Evolutionary conservation across 2,329 filamentous ascomycete species (phyloP).

Genomic region (Mycosphaerelloides madeirae): DNA sequence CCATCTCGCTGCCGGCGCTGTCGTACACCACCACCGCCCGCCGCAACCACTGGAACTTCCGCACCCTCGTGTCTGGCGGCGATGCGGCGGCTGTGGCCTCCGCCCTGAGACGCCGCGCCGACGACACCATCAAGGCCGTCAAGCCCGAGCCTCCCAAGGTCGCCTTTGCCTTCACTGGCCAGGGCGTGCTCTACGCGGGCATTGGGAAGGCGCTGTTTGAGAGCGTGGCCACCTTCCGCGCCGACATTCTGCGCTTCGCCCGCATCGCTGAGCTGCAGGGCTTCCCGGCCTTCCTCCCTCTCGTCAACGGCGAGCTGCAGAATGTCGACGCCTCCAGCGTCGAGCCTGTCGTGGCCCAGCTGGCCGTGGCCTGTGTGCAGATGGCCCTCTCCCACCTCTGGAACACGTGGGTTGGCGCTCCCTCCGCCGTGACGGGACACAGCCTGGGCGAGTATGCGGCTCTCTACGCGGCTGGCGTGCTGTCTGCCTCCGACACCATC

Average conservation of each 20-base stretch:
- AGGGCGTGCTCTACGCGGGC: constrained; percentile 30
- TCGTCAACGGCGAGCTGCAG: constrained; percentile 14
- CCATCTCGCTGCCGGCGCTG: constrained; percentile 41
- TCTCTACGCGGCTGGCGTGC: constrained; percentile 32
- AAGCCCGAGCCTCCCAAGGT: constrained; percentile 19
- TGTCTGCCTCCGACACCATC: constrained; percentile 32
- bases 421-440: constrained; percentile 28
- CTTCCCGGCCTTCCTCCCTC: constrained; percentile 31
- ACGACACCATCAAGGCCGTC: constrained; percentile 14
- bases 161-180: constrained; percentile 39
- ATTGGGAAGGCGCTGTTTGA: constrained; percentile 32
- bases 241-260: constrained; percentile 31
- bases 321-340: constrained; percentile 6
- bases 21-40: constrained; percentile 36
- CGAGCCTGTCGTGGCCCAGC: constrained; percentile 30
- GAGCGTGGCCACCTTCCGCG: constrained; percentile 26
- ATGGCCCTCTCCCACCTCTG: constrained; percentile 36
- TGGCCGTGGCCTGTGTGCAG: constrained; percentile 38
- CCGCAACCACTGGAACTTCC: constrained; percentile 63
- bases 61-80: constrained; percentile 31
- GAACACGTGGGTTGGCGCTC: constrained; percentile 27
- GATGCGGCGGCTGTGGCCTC: constrained; percentile 29
- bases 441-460: constrained; percentile 40
- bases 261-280: constrained; percentile 25
- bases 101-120: constrained; percentile 10